A percentile compares a stretch with the other conserved stretches of the same genome.
phyloP scores from a whole-genome alignment of 495 filamentous ascomycete genomes.

The Aeminium ludgeri region DNA sequence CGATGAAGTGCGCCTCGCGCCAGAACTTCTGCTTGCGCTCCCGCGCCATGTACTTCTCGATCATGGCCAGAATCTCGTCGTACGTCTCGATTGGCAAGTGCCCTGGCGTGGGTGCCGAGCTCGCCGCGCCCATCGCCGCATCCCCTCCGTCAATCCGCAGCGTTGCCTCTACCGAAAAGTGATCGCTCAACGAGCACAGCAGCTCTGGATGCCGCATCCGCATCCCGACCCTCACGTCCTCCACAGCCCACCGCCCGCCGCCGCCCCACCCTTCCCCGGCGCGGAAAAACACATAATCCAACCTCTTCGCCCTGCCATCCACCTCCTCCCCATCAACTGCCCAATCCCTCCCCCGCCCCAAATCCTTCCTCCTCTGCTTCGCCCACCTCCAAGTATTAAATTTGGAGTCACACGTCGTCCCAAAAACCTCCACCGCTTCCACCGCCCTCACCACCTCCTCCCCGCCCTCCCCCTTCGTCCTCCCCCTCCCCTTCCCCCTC shows the following conservation, averaged over 20 bases:
- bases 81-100: constrained; percentile 40
- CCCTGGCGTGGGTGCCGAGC: constrained; percentile 35
- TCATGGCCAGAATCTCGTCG: constrained; percentile 53
- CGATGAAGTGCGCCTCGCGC: constrained; percentile 55
- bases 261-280: constrained; percentile 18
- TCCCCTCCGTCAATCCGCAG: constrained; percentile 43
- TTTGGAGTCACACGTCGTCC: constrained; percentile 69
- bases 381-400: constrained; percentile 92
- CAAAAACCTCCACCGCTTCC: constrained; percentile 63
- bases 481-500: constrained; percentile 40
- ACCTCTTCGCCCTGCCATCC: constrained; percentile 60
- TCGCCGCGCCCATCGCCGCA: constrained; percentile 48
- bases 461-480: too few species aligned
- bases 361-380: constrained; percentile 39
- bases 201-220: constrained; percentile 64
- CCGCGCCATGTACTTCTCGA: constrained; percentile 45
- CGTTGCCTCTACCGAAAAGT: constrained; percentile 69
- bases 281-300: constrained; percentile 95
- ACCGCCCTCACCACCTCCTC: constrained; percentile 56
- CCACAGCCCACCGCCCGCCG: constrained; percentile 42
- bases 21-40: constrained; percentile 51
- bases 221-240: constrained; percentile 58
- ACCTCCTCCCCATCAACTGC: constrained; percentile 38
- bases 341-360: constrained; percentile 41
- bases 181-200: constrained; percentile 74